phyloP scores from a whole-genome alignment of 2,329 filamentous ascomycete species.

The Aspergillus udagawae region DNA sequence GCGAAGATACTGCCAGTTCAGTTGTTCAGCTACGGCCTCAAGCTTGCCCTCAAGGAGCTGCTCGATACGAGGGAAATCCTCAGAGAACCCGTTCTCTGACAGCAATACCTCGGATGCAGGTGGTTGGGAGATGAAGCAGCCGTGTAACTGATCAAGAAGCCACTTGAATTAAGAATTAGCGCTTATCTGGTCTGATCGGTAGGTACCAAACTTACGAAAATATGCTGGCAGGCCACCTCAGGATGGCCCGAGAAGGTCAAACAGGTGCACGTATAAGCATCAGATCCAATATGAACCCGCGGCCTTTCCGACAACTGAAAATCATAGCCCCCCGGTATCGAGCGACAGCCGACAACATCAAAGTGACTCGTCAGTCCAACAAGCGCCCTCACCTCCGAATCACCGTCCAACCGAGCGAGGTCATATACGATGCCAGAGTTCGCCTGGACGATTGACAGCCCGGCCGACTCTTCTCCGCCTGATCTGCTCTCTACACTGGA shows the following conservation, averaged over 20 bases:
- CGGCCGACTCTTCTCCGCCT: conserved; percentile 15
- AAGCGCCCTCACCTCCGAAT: conserved; percentile 29
- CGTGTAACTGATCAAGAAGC: conserved; percentile 40
- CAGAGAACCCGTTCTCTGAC: conserved; percentile 29
- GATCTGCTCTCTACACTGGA: conserved; percentile 14
- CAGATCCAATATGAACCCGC: conserved; percentile 28
- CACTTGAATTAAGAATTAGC: conserved; percentile 28
- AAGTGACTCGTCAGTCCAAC: conserved; percentile 32
- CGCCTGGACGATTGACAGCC: conserved; percentile 22
- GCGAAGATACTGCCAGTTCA: conserved; percentile 34
- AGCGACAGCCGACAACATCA: conserved; percentile 32
- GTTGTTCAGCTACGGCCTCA: conserved; percentile 27
- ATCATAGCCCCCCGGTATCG: conserved; percentile 28
- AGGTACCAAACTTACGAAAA: conserved; percentile 33
- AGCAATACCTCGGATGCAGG: conserved; percentile 27
- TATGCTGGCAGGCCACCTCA: conserved; percentile 37
- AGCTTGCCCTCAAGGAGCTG: conserved; percentile 30
- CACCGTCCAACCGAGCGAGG: conserved; percentile 26
- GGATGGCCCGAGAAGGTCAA: conserved; percentile 27
- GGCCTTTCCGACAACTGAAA: conserved; percentile 36
- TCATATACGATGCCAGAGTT: conserved; percentile 36
- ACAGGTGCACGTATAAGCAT: conserved; percentile 34
- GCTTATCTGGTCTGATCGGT: background rate
- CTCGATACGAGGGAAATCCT: conserved; percentile 27
- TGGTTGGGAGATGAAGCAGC: conserved; percentile 27